Evolutionary conservation across 1,284 basidiomycete species (phyloP).

Genomic region (Microbotryomycetes sp.): DNA sequence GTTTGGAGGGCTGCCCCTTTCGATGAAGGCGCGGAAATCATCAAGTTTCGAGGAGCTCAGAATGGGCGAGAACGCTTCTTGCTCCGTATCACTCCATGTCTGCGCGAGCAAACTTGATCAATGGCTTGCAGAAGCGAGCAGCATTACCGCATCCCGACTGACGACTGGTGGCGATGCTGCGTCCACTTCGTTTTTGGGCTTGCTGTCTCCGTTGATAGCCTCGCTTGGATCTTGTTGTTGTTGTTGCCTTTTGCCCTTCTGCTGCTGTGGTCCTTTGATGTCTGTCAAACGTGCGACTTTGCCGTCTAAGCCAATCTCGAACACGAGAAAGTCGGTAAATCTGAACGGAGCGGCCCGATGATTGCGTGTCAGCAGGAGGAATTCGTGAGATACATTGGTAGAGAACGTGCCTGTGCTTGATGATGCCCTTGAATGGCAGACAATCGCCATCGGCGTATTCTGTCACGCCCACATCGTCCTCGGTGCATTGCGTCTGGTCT

Average conservation of each 20-base stretch:
- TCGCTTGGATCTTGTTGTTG: background rate
- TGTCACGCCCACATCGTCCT: conserved; percentile 82
- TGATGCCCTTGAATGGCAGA: conserved; percentile 75
- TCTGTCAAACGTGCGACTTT: conserved; percentile 70
- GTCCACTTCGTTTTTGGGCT: too few species aligned
- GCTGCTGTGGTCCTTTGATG: conserved; percentile 52
- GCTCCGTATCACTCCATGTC: conserved; percentile 4
- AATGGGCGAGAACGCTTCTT: background rate
- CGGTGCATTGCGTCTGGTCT: conserved; percentile 38
- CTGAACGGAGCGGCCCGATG: conserved; percentile 45
- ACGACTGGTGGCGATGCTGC: background rate
- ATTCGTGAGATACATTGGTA: background rate
- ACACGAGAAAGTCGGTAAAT: conserved; percentile 90
- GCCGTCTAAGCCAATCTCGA: conserved; percentile 72
- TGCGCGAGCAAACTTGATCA: conserved; percentile 1
- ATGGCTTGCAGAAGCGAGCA: too few species aligned
- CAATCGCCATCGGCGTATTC: conserved; percentile 69
- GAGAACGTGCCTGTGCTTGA: conserved; percentile 73
- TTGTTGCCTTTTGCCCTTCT: background rate
- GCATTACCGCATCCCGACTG: too few species aligned
- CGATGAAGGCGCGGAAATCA: background rate
- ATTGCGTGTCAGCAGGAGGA: background rate
- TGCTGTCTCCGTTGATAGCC: too few species aligned
- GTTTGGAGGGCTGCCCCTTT: background rate
- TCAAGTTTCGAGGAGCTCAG: background rate